Evolutionary conservation across 768 basidiomycete species (phyloP).

Genomic region (Boletus pseudopeckii): DNA sequence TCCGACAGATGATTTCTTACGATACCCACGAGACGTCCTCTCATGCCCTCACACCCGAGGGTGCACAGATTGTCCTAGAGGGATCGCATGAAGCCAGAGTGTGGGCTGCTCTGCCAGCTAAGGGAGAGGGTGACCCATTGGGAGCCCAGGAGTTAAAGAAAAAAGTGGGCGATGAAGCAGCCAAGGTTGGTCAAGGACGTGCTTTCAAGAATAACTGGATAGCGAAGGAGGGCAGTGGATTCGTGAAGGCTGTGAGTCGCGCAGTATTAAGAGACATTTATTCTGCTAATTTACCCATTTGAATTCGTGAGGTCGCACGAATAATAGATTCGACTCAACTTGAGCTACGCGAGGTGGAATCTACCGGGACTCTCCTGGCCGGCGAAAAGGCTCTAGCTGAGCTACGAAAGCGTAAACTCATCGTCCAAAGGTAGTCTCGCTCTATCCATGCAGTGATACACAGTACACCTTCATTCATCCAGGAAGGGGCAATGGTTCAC

Average conservation of each 20-base stretch:
- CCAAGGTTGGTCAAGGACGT: constrained; percentile 90
- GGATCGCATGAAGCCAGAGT: constrained; percentile 97
- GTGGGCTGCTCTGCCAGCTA: constrained; percentile 77
- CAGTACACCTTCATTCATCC: constrained; percentile 6
- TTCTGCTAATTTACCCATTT: background rate
- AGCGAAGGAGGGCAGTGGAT: constrained; percentile 80
- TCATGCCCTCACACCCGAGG: constrained; percentile 80
- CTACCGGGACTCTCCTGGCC: constrained; percentile 63
- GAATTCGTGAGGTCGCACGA: constrained; percentile 46
- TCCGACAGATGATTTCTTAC: constrained; percentile 74
- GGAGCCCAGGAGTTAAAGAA: constrained; percentile 67
- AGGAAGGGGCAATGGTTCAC: constrained; percentile 98
- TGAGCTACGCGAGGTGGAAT: constrained; percentile 69
- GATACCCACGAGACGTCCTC: constrained; percentile 72
- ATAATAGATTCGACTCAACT: constrained; percentile 75
- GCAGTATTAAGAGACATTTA: background rate
- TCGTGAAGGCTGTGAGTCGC: constrained; percentile 76
- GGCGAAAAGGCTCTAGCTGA: constrained; percentile 86
- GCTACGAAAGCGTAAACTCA: constrained; percentile 87
- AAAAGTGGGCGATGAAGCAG: constrained; percentile 78
- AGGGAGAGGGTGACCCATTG: constrained; percentile 67
- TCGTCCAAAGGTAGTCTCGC: constrained; percentile 64
- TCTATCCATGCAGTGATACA: background rate
- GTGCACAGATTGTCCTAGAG: constrained; percentile 65
- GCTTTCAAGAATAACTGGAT: constrained; percentile 99